These are phyloP conservation scores for Phaeotremella fagi DNA, from an alignment of 768 basidiomycete genomes.

Conservation along the genomic window DNA sequence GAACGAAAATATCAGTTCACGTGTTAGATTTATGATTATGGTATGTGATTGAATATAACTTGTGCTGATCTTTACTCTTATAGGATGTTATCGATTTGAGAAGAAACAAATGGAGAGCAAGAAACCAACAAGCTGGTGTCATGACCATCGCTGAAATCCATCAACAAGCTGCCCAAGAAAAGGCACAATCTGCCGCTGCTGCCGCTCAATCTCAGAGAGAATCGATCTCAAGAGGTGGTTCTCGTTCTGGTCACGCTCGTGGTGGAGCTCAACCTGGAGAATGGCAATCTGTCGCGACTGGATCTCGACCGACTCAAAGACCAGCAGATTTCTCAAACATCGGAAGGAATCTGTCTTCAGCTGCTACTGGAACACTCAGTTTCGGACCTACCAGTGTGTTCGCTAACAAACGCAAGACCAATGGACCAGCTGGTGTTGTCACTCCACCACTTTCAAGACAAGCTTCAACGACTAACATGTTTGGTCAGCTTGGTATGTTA, in stretches of 20 bases:
- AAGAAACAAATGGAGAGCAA: slow-evolving; percentile 70
- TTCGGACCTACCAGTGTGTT: slow-evolving; percentile 86
- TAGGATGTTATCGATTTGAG: slow-evolving; percentile 90
- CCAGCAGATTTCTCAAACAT: slow-evolving; percentile 40
- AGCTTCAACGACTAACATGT: slow-evolving; percentile 79
- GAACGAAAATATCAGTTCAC: slow-evolving; percentile 68
- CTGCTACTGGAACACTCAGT: slow-evolving; percentile 54
- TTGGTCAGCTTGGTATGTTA: slow-evolving; percentile 66
- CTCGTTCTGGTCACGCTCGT: slow-evolving; percentile 71
- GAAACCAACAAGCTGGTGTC: slow-evolving; percentile 70
- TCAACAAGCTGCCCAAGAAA: slow-evolving; percentile 71
- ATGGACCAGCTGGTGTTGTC: slow-evolving; percentile 58
- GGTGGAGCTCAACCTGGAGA: slow-evolving; percentile 59
- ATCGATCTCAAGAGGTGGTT: slow-evolving; percentile 85
- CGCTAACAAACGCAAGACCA: slow-evolving; percentile 55
- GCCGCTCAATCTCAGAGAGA: slow-evolving; percentile 60
- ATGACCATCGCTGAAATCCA: slow-evolving; percentile 85
- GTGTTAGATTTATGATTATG: slow-evolving; percentile 94
- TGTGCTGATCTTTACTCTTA: not conserved
- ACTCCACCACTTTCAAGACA: slow-evolving; percentile 67
- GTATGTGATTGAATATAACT: slow-evolving; percentile 52
- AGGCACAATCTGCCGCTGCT: slow-evolving; percentile 56
- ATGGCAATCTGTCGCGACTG: slow-evolving; percentile 70
- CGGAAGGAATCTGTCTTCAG: slow-evolving; percentile 53
- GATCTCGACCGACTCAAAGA: slow-evolving; percentile 53